Conservation (phyloP, 1,284 basidiomycete genomes). For the Tilletiopsis washingtonensis region DNA sequence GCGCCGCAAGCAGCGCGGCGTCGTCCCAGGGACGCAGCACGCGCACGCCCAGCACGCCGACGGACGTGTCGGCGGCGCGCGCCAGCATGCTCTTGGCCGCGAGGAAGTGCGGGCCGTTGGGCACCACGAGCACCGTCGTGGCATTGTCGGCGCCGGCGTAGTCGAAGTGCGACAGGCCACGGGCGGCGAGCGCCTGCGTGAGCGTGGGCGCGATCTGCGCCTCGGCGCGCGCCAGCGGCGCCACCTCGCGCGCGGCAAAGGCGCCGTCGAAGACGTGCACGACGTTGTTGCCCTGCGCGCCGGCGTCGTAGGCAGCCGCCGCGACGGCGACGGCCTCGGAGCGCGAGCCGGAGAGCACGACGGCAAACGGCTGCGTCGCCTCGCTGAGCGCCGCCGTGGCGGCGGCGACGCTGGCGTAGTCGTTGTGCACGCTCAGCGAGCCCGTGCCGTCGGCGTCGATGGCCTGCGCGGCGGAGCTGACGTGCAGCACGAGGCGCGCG, state of each 20-base stretch:
- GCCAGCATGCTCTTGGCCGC: slow-evolving; percentile 36
- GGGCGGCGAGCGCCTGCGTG: slow-evolving; percentile 44
- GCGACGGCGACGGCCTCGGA: slow-evolving; percentile 42
- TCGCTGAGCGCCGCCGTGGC: slow-evolving; percentile 36
- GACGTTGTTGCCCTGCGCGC: slow-evolving; percentile 22
- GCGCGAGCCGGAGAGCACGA: slow-evolving; percentile 37
- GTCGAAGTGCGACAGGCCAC: slow-evolving; percentile 23
- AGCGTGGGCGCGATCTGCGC: slow-evolving; percentile 51
- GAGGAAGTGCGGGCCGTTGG: slow-evolving; percentile 37
- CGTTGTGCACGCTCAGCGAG: slow-evolving; percentile 34
- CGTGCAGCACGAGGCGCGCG: slow-evolving; percentile 41
- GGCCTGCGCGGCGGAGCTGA: slow-evolving; percentile 38
- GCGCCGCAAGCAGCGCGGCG: slow-evolving; percentile 23
- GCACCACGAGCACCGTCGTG: slow-evolving; percentile 35
- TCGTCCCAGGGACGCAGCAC: slow-evolving; percentile 36
- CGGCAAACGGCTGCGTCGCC: slow-evolving; percentile 19
- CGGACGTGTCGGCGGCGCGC: slow-evolving; percentile 20
- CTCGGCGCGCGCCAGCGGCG: slow-evolving; percentile 29
- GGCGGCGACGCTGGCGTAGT: slow-evolving; percentile 41
- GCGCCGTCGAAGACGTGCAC: slow-evolving; percentile 47
- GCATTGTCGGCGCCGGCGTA: slow-evolving; percentile 41
- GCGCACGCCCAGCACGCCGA: slow-evolving; percentile 37
- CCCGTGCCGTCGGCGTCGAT: slow-evolving; percentile 13
- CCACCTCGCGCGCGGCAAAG: slow-evolving; percentile 36
- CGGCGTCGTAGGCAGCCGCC: slow-evolving; percentile 34